Conservation (phyloP, 148 eudicot species). For the Fagopyrum esculentum region DNA sequence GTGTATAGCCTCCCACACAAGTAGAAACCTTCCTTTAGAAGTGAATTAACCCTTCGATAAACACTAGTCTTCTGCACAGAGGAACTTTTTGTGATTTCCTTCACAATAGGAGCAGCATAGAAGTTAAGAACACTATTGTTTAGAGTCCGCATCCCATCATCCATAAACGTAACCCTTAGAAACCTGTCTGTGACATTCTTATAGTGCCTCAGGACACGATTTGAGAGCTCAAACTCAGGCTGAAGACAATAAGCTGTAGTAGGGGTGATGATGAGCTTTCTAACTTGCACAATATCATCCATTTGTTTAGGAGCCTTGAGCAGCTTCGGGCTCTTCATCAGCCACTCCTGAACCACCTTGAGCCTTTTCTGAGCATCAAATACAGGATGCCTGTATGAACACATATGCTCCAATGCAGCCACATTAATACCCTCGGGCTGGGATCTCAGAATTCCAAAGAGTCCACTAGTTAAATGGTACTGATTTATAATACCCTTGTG, state of each 20-base stretch:
- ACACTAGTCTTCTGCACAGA: conserved; percentile 44
- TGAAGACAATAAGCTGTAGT: conserved; percentile 80
- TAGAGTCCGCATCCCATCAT: conserved; percentile 70
- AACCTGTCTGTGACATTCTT: conserved; percentile 59
- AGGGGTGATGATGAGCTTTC: conserved; percentile 82
- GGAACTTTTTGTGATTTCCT: conserved; percentile 33
- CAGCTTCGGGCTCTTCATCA: conserved; percentile 54
- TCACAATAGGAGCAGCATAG: conserved; percentile 57
- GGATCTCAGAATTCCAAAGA: conserved; percentile 44
- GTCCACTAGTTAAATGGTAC: conserved; percentile 46
- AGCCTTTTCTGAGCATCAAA: conserved; percentile 51
- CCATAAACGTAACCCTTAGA: conserved; percentile 82
- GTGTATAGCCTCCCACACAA: conserved; percentile 65
- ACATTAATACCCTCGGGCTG: conserved; percentile 48
- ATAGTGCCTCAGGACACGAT: conserved; percentile 69
- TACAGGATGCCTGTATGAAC: conserved; percentile 45
- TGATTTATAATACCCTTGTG: conserved; percentile 76
- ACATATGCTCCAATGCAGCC: conserved; percentile 69
- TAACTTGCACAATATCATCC: conserved; percentile 53
- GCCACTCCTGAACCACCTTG: conserved; percentile 49
- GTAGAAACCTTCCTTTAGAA: conserved; percentile 47
- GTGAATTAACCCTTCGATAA: conserved; percentile 46
- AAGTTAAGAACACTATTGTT: conserved; percentile 46
- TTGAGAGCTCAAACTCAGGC: conserved; percentile 74
- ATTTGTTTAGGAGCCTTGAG: conserved; percentile 31